phyloP scores from a whole-genome alignment of 2,329 filamentous ascomycete species.

The Colletotrichum orbiculare region DNA sequence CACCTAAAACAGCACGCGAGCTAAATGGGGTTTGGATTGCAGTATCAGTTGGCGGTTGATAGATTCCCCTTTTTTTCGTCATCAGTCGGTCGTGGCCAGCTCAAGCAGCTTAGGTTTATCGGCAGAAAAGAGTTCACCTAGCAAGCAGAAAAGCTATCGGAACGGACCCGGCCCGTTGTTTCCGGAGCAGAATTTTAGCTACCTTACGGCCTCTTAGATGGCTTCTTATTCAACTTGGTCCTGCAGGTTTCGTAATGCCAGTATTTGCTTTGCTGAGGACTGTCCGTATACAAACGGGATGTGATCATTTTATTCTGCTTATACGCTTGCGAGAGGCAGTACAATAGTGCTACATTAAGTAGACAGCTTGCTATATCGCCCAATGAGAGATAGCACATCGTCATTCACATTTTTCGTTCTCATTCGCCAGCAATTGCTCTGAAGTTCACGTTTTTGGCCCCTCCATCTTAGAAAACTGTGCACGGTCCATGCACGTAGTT shows the following conservation, averaged over 20 bases:
- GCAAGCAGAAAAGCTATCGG: constrained; percentile 29
- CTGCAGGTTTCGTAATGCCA: neutral
- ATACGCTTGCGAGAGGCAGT: no score
- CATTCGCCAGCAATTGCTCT: no score
- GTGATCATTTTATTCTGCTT: neutral
- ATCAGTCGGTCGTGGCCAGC: constrained; percentile 21
- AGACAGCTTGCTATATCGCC: no score
- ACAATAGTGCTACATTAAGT: no score
- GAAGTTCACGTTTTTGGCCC: no score
- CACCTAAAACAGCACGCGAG: constrained; percentile 23
- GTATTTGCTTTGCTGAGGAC: neutral
- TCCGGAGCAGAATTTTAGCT: constrained; percentile 24
- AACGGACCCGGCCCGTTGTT: constrained; percentile 25
- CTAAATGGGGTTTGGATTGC: constrained; percentile 25
- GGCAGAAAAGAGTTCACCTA: constrained; percentile 28
- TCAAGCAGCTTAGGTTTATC: constrained; percentile 5
- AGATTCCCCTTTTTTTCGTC: constrained; percentile 33
- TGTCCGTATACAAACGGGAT: no score
- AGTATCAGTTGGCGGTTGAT: constrained; percentile 25
- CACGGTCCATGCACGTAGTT: constrained; percentile 23
- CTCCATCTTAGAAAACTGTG: neutral
- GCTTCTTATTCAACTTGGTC: constrained; percentile 31
- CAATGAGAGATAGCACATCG: neutral
- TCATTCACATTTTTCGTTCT: neutral
- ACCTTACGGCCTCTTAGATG: constrained; percentile 25